Evolutionary conservation across 2,329 filamentous ascomycete genomes (phyloP).

Genomic region (Trichophyton mentagrophytes): DNA sequence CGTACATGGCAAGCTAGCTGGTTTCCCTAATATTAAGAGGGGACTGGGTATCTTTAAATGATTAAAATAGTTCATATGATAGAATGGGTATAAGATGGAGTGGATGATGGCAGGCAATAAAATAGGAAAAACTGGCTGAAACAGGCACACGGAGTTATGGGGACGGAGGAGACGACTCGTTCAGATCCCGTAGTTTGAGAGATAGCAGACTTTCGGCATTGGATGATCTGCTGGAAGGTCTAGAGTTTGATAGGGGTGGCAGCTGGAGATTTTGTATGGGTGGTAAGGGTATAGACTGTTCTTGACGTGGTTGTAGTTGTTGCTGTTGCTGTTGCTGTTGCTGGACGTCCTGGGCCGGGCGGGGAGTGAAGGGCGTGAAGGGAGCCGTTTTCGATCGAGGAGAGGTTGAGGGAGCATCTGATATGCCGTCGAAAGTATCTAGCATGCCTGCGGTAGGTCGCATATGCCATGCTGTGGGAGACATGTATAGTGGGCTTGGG

Average conservation of each 20-base stretch:
- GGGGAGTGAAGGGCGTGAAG: background rate
- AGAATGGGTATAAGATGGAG: background rate
- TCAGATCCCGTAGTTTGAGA: background rate
- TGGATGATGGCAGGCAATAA: too few relatives aligned
- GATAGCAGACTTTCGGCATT: background rate
- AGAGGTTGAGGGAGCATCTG: background rate
- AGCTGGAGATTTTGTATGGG: background rate
- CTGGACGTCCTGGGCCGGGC: background rate
- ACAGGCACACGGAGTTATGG: background rate
- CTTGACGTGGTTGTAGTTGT: background rate
- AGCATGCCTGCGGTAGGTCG: background rate
- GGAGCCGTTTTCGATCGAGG: background rate
- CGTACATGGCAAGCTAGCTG: background rate
- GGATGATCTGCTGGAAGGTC: background rate
- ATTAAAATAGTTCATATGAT: background rate
- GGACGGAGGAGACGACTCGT: background rate
- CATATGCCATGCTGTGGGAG: background rate
- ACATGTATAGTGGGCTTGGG: background rate
- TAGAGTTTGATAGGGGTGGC: background rate
- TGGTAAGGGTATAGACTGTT: background rate
- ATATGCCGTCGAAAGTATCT: slow-evolving; percentile 1
- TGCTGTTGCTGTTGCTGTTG: background rate
- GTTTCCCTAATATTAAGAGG: background rate
- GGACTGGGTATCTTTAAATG: slow-evolving; percentile 3
- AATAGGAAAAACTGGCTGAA: background rate